Evolutionary conservation across 768 basidiomycete genomes (phyloP).

Genomic region (Collybia nuda): DNA sequence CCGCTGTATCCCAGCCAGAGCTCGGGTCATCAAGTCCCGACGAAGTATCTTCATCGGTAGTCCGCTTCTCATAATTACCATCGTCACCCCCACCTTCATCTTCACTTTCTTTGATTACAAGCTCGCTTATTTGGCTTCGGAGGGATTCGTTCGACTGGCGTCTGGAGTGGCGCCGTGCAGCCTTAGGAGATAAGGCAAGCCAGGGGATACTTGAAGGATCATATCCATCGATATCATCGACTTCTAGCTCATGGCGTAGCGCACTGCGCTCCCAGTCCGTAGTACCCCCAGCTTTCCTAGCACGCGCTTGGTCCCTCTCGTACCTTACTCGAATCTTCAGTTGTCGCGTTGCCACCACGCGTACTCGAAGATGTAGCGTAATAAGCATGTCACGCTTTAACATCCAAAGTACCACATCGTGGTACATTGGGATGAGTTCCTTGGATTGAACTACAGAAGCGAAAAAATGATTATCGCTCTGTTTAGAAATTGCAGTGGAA

Average conservation of each 20-base stretch:
- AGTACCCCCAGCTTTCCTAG: constrained; percentile 19
- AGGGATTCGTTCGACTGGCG: constrained; percentile 48
- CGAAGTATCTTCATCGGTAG: constrained; percentile 45
- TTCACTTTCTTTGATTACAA: constrained; percentile 31
- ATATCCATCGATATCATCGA: constrained; percentile 18
- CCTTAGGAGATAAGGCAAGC: constrained; percentile 56
- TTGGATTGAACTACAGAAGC: constrained; percentile 73
- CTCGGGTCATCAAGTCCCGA: constrained; percentile 37
- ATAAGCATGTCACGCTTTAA: constrained; percentile 83
- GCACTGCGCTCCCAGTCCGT: constrained; percentile 12
- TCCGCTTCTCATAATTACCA: constrained; percentile 32
- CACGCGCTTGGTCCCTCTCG: constrained; percentile 36
- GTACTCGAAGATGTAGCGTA: constrained; percentile 82
- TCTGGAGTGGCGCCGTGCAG: constrained; percentile 44
- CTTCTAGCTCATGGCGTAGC: constrained; percentile 17
- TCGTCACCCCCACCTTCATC: constrained; percentile 19
- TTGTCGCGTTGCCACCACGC: constrained; percentile 75
- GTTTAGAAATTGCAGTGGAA: constrained; percentile 65
- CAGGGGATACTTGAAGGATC: constrained; percentile 30
- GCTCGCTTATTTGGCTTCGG: constrained; percentile 37
- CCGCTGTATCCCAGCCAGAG: constrained; percentile 47
- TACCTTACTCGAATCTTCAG: constrained; percentile 72
- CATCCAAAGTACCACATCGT: constrained; percentile 89
- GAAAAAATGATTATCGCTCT: constrained; percentile 74
- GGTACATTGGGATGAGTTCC: constrained; percentile 67